Percentiles rank a stretch among this genome's conserved stretches.
phyloP scores from a whole-genome alignment of 2,329 filamentous ascomycete species.

The Mycosphaerella sp. region DNA sequence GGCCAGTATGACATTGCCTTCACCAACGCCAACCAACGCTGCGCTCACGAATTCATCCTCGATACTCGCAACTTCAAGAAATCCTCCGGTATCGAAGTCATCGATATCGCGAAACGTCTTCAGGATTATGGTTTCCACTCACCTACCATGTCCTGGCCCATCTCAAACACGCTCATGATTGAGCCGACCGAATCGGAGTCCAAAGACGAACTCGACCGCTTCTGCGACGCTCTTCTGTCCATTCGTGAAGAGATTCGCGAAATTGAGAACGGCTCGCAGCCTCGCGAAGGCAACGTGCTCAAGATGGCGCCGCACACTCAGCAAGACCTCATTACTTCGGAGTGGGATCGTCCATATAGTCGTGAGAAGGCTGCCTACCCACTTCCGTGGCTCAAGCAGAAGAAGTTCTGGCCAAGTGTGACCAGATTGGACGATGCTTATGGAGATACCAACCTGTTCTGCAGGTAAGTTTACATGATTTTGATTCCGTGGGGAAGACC shows the following conservation, averaged over 20 bases:
- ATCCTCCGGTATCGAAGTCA: constrained; percentile 75
- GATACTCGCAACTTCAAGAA: constrained; percentile 82
- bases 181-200: constrained; percentile 93
- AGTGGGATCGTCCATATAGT: constrained; percentile 79
- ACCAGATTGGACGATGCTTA: constrained; percentile 83
- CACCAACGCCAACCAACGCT: constrained; percentile 79
- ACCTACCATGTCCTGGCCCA: constrained; percentile 95
- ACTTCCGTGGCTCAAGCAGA: constrained; percentile 73
- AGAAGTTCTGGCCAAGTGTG: constrained; percentile 96
- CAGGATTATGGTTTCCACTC: constrained; percentile 98
- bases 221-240: constrained; percentile 80
- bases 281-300: constrained; percentile 72
- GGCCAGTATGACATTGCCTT: constrained; percentile 76
- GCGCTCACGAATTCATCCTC: constrained; percentile 95
- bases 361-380: constrained; percentile 84
- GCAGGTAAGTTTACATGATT: constrained; percentile 49
- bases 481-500: neutral
- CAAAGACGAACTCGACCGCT: constrained; percentile 87
- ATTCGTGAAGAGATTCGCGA: constrained; percentile 81
- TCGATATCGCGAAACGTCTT: constrained; percentile 92
- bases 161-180: constrained; percentile 94
- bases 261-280: constrained; percentile 71
- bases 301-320: constrained; percentile 86
- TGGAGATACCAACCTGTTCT: constrained; percentile 89
- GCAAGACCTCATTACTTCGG: constrained; percentile 65